These are phyloP conservation scores for Lentinus polychrous DNA, from an alignment of 1,284 basidiomycete genomes.

Conservation along the genomic window DNA sequence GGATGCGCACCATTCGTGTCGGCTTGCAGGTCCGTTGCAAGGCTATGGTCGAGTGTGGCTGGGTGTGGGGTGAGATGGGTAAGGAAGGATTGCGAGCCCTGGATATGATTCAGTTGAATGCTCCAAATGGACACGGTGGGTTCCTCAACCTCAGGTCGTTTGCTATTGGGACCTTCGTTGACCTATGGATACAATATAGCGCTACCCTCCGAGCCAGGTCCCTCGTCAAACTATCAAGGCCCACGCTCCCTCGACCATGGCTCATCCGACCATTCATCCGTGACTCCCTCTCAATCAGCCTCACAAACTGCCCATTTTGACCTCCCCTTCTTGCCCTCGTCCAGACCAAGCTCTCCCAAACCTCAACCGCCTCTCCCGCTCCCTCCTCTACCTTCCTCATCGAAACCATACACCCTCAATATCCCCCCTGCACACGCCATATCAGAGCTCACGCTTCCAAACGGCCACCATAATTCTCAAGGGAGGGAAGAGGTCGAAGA, in stretches of 20 bases:
- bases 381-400: neutral
- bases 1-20: constrained; percentile 46
- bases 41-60: constrained; percentile 61
- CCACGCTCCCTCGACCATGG: constrained; percentile 16
- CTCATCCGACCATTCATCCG: constrained; percentile 29
- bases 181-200: neutral
- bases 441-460: constrained; percentile 35
- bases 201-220: constrained; percentile 9
- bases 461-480: constrained; percentile 13
- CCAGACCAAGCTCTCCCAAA: neutral
- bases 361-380: constrained; percentile 1
- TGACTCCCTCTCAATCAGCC: constrained; percentile 40
- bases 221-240: constrained; percentile 14
- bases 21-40: constrained; percentile 55
- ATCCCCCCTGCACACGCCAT: constrained; percentile 58
- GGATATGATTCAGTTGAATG: constrained; percentile 22
- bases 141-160: constrained; percentile 4
- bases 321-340: constrained; percentile 7
- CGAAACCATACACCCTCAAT: constrained; percentile 20
- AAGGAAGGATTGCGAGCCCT: constrained; percentile 44
- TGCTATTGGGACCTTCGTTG: neutral
- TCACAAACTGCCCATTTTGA: constrained; percentile 25
- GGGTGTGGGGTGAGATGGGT: constrained; percentile 59
- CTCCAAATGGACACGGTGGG: constrained; percentile 22
- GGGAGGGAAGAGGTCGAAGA: constrained; percentile 20